Percentiles rank a stretch among this genome's conserved stretches.
These are phyloP conservation scores for Lindgomyces ingoldianus DNA, from an alignment of 495 filamentous ascomycete species.

Conservation along the genomic window DNA sequence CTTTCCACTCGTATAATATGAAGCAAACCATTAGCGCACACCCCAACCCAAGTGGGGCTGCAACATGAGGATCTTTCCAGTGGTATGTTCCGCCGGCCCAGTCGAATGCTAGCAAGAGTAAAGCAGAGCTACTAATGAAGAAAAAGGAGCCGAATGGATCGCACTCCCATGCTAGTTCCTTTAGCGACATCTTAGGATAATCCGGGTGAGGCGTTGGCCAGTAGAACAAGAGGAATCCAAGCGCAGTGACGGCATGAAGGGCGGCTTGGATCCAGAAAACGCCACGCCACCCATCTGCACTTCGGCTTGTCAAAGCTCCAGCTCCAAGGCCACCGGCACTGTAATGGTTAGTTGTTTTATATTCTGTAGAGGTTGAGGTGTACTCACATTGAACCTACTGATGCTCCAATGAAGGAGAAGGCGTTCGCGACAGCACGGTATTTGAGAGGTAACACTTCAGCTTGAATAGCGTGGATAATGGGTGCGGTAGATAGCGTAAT, in stretches of 20 bases:
- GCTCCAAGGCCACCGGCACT: conserved; percentile 52
- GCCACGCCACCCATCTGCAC: conserved; percentile 51
- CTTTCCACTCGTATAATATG: conserved; percentile 50
- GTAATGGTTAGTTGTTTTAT: neutral
- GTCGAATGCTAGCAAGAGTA: conserved; percentile 53
- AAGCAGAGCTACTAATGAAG: conserved; percentile 51
- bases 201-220: conserved; percentile 47
- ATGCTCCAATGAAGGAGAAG: conserved; percentile 50
- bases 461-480: conserved; percentile 56
- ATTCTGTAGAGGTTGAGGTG: neutral
- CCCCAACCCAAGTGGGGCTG: conserved; percentile 50
- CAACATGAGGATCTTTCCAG: conserved; percentile 53
- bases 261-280: conserved; percentile 61
- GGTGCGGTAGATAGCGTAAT: conserved; percentile 54
- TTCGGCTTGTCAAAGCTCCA: conserved; percentile 52
- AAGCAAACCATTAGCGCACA: conserved; percentile 49
- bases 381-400: conserved; percentile 44
- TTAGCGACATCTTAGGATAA: conserved; percentile 47
- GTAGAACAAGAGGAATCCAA: conserved; percentile 54
- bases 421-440: conserved; percentile 55
- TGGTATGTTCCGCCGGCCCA: conserved; percentile 54
- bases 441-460: conserved; percentile 57
- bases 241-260: conserved; percentile 49
- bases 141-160: conserved; percentile 55
- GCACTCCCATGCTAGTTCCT: conserved; percentile 51